These are phyloP conservation scores for Ophiostoma sp. DNA, from an alignment of 2,329 filamentous ascomycete species.

Conservation along the genomic window DNA sequence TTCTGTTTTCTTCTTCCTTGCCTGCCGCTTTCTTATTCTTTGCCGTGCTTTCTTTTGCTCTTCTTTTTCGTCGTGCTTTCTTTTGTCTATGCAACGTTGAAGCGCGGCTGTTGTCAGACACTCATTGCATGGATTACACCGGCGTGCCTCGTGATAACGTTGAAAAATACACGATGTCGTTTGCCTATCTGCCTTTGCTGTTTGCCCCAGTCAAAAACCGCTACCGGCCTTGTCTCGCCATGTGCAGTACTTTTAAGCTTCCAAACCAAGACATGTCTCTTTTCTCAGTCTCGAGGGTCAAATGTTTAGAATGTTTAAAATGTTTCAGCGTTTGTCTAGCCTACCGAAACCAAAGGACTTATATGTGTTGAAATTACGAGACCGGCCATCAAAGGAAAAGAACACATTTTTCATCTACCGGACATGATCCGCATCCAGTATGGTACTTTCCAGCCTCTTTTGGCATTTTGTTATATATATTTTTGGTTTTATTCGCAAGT, in stretches of 20 bases:
- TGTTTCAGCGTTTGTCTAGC: too few relatives aligned
- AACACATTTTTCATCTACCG: background rate
- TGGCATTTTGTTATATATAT: background rate
- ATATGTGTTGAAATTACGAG: background rate
- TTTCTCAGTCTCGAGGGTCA: background rate
- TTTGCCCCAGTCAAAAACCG: background rate
- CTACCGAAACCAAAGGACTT: too few relatives aligned
- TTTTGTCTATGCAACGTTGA: too few relatives aligned
- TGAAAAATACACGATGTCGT: too few relatives aligned
- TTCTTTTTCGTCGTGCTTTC: too few relatives aligned
- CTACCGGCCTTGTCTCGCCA: background rate
- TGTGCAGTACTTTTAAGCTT: background rate
- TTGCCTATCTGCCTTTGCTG: background rate
- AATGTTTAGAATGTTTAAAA: background rate
- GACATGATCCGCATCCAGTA: background rate
- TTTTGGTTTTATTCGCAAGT: background rate
- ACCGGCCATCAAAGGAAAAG: background rate
- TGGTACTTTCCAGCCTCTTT: background rate
- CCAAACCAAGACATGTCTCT: background rate
- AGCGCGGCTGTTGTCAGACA: too few relatives aligned
- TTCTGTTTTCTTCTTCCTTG: too few relatives aligned
- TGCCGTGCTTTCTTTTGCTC: background rate
- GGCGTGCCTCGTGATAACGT: too few relatives aligned
- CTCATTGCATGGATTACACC: too few relatives aligned
- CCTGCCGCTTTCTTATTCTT: background rate